phyloP scores from a whole-genome alignment of 2,329 filamentous ascomycete genomes.

The Neophaeococcomyces mojaviensis region DNA sequence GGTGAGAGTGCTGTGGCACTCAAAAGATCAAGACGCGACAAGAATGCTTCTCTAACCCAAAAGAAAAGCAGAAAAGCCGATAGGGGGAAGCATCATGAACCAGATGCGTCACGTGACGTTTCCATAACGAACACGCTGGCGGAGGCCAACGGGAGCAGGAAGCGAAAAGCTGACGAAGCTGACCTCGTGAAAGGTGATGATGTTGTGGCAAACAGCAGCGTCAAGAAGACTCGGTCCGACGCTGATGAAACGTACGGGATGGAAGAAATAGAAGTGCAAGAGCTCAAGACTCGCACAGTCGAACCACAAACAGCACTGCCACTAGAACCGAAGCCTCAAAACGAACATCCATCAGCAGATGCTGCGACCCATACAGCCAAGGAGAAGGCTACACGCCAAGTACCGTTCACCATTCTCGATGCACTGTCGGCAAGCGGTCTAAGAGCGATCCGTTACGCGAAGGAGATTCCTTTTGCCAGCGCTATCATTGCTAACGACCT shows the following conservation, averaged over 20 bases:
- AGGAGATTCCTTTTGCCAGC: constrained; percentile 79
- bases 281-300: constrained; percentile 7
- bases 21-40: constrained; percentile 44
- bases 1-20: constrained; percentile 58
- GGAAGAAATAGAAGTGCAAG: constrained; percentile 11
- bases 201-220: constrained; percentile 1
- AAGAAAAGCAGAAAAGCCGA: constrained; percentile 30
- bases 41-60: constrained; percentile 29
- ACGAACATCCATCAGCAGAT: constrained; percentile 3
- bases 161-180: constrained; percentile 24
- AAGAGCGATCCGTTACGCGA: constrained; percentile 80
- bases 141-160: constrained; percentile 8
- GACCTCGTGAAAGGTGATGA: constrained; percentile 15
- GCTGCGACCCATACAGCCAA: background rate
- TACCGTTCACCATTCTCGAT: constrained; percentile 76
- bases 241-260: constrained; percentile 10
- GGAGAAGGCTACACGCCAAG: constrained; percentile 20
- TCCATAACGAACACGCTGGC: no score
- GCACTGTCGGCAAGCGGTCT: constrained; percentile 90
- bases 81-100: constrained; percentile 31
- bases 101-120: background rate
- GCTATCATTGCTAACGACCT: constrained; percentile 85
- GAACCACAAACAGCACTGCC: background rate
- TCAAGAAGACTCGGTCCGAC: constrained; percentile 10
- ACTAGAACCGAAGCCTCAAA: background rate